These are phyloP conservation scores for Triticum timopheevii DNA, from an alignment of 176 grass and related monocot genomes.

Conservation along the genomic window DNA sequence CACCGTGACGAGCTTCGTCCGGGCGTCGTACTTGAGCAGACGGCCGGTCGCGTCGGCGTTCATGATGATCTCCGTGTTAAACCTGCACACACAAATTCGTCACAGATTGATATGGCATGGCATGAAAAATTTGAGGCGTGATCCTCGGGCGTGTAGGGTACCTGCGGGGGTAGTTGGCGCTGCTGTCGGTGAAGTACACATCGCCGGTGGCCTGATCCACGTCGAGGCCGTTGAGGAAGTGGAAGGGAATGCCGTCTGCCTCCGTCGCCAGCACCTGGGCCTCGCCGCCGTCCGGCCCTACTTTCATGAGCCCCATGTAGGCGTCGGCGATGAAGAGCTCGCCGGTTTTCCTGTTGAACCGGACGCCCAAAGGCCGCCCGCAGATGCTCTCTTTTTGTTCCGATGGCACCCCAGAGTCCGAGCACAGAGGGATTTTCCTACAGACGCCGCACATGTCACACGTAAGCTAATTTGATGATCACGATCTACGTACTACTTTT, in stretches of 20 bases:
- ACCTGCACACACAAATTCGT: slow-evolving; percentile 2
- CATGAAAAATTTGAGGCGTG: too few species aligned
- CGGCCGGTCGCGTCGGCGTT: slow-evolving; percentile 32
- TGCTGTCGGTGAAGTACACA: slow-evolving; percentile 63
- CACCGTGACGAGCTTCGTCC: slow-evolving; percentile 16
- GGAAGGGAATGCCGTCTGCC: slow-evolving; percentile 46
- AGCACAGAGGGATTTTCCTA: background rate
- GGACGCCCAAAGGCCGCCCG: slow-evolving; percentile 46
- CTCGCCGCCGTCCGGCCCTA: slow-evolving; percentile 26
- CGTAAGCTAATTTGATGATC: background rate
- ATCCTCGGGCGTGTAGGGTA: background rate
- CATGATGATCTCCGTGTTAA: background rate
- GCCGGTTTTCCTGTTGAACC: slow-evolving; percentile 48
- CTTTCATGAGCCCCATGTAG: slow-evolving; percentile 47
- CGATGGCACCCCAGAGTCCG: background rate
- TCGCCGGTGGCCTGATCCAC: slow-evolving; percentile 45
- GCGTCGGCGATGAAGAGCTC: slow-evolving; percentile 62
- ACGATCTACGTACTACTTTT: too few species aligned
- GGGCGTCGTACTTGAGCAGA: slow-evolving; percentile 40
- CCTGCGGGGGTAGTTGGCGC: slow-evolving; percentile 15
- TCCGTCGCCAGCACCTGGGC: slow-evolving; percentile 14
- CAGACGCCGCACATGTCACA: background rate
- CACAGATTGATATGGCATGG: too few species aligned
- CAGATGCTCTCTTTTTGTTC: slow-evolving; percentile 43
- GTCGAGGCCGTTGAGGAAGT: slow-evolving; percentile 19